Evolutionary conservation across 1,284 basidiomycete genomes (phyloP), one percentile per base, ranked within the genome.

Genomic region (Ustilago sp.): DNA sequence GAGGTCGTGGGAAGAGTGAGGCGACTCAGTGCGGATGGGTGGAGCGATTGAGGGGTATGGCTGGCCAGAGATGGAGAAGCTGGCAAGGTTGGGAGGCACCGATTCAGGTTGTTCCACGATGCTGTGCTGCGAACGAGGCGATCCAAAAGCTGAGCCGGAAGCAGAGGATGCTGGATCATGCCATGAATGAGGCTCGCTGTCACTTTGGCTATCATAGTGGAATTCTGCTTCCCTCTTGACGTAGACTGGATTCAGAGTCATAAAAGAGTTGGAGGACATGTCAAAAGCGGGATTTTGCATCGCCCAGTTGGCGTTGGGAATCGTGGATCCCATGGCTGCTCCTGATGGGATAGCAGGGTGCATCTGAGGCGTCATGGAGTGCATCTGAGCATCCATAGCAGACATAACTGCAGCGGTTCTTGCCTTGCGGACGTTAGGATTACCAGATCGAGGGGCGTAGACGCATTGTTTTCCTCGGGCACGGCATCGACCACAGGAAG

Each of bases 401-500:
- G 63, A 38, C 52, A 64, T 55, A 47, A 36, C 41, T 11, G 53
- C 64, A 15, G 59, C 59, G 28, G 76, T 63, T 19, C 78, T 66
- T n/a, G 74, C 72, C 47, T 74, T 71, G 39, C 80, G 62, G 13
- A 82, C 80, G 36, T 82, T 83, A 43, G 81, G 81, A 23, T 82
- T 82, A 23, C 81, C 80, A 31, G 80, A 80, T 34, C 80, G 64
- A 6, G 81, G 79, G 34, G 81, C 81, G 39, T 83, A 83, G 19
- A 41, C 57, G 67, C 81, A 83, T 39, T 63, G 69, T 51, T 83
- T 83, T n/a, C 74, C 74, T 41, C 81, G 62, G n/a, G 65, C 59
- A 19, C 77, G 68, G 52, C 81, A 83, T 59, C 81, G 72, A 17
- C 81, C 80, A 53, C 81, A 83, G 1, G 79, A 63, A 8, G 81